Evolutionary conservation across 495 filamentous ascomycete species (phyloP).

Genomic region (Amphirosellinia nigrospora): DNA sequence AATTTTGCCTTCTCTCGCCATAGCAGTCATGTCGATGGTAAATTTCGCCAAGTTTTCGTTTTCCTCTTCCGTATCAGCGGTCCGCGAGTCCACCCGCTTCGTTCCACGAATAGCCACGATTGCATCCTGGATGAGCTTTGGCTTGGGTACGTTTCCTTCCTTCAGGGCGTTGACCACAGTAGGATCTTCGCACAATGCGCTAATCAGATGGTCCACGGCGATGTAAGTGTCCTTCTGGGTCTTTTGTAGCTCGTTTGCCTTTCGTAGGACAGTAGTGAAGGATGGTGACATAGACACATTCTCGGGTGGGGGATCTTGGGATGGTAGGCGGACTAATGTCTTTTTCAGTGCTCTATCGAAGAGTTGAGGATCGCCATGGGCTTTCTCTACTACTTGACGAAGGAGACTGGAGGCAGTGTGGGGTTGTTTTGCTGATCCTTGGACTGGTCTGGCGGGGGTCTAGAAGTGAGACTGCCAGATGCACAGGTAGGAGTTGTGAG

Average conservation of each 20-base stretch:
- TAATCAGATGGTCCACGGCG: conserved; percentile 92
- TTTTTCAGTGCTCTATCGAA: conserved; percentile 92
- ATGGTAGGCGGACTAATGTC: conserved; percentile 84
- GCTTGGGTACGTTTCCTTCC: conserved; percentile 89
- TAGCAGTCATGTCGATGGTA: conserved; percentile 94
- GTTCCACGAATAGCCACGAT: conserved; percentile 90
- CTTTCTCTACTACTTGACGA: conserved; percentile 90
- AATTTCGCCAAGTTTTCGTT: conserved; percentile 96
- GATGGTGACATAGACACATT: conserved; percentile 77
- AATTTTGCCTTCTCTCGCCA: conserved; percentile 95
- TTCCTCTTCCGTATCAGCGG: conserved; percentile 86
- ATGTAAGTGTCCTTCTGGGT: conserved; percentile 95
- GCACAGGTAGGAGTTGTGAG: conserved; percentile 84
- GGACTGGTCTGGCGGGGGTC: conserved; percentile 80
- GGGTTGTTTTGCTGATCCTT: conserved; percentile 72
- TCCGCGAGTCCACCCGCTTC: conserved; percentile 90
- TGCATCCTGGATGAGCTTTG: conserved; percentile 86
- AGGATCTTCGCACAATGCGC: conserved; percentile 77
- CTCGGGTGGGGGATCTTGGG: conserved; percentile 94
- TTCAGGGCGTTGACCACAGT: conserved; percentile 73
- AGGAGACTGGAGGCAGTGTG: conserved; percentile 76
- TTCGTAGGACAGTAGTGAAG: conserved; percentile 79
- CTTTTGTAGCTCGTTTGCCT: conserved; percentile 89
- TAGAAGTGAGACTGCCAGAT: conserved; percentile 86
- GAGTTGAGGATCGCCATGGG: conserved; percentile 87